phyloP scores from a whole-genome alignment of 2,329 filamentous ascomycete species.

The Corinectria fuckeliana region DNA sequence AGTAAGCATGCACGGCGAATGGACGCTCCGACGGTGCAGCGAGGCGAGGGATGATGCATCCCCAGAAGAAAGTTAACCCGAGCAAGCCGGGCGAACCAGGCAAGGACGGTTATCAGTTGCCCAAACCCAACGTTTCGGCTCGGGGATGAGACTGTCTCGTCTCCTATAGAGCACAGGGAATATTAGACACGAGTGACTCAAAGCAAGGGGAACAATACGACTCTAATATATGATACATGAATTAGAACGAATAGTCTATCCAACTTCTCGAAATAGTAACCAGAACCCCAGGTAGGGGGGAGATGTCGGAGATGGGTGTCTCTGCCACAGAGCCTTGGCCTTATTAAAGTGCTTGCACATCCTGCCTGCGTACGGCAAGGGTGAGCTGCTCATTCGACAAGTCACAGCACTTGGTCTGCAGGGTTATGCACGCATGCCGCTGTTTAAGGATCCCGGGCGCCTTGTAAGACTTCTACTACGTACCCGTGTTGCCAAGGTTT shows the following conservation, averaged over 20 bases:
- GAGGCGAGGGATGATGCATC: conserved; percentile 32
- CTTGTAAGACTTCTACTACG: conserved; percentile 14
- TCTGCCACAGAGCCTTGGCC: conserved; percentile 15
- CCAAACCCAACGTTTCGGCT: conserved; percentile 19
- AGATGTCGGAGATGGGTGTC: conserved; percentile 14
- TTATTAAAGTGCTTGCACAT: conserved; percentile 36
- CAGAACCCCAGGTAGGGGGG: conserved; percentile 17
- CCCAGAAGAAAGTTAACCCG: conserved; percentile 22
- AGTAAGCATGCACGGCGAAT: conserved; percentile 17
- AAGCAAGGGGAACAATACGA: conserved; percentile 4
- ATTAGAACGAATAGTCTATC: not conserved
- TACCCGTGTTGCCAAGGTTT: conserved; percentile 21
- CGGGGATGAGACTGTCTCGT: conserved; percentile 31
- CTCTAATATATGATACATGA: conserved; percentile 7
- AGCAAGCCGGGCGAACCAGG: conserved; percentile 10
- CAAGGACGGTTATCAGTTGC: conserved; percentile 17
- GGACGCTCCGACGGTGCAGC: conserved; percentile 18
- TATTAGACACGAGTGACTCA: conserved; percentile 6
- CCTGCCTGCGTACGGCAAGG: conserved; percentile 10
- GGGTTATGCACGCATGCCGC: conserved; percentile 25
- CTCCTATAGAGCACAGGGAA: conserved; percentile 25
- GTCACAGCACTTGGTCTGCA: conserved; percentile 29
- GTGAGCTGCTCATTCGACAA: conserved; percentile 20
- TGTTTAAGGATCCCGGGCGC: conserved; percentile 15
- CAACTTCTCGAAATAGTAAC: conserved; percentile 2